Conservation (phyloP, 2,329 filamentous ascomycete genomes). For the Fusarium graminum region DNA sequence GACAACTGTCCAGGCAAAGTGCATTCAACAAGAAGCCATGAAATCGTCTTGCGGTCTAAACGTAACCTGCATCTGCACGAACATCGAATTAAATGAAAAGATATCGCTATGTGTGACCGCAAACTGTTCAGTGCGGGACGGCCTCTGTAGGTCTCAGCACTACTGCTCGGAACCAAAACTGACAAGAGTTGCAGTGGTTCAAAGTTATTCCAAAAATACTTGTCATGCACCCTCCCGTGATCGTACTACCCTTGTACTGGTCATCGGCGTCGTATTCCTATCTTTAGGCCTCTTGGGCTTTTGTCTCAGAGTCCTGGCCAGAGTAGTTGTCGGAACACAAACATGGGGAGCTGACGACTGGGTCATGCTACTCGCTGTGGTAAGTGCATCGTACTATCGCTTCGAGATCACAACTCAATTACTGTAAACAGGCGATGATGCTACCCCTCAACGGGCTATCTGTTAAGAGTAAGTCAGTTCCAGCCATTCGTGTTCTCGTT, state of each 20-base stretch:
- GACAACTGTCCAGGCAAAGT: not conserved
- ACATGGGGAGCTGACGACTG: constrained; percentile 28
- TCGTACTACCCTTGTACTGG: constrained; percentile 23
- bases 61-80: constrained; percentile 27
- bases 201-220: constrained; percentile 23
- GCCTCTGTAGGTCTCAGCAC: not conserved
- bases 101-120: constrained; percentile 11
- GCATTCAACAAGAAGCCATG: constrained; percentile 12
- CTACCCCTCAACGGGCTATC: constrained; percentile 22
- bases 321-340: constrained; percentile 15
- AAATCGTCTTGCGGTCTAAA: constrained; percentile 27
- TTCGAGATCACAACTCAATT: not conserved
- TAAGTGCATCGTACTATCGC: accelerated
- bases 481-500: accelerated
- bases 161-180: not conserved
- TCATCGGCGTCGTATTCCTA: constrained; percentile 9
- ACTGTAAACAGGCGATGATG: constrained; percentile 17
- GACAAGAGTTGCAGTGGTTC: constrained; percentile 1
- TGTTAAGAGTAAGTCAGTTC: not conserved
- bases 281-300: constrained; percentile 15
- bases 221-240: constrained; percentile 20
- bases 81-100: constrained; percentile 21
- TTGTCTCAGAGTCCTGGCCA: constrained; percentile 24
- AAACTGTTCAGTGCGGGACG: constrained; percentile 21
- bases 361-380: constrained; percentile 28